phyloP scores from a whole-genome alignment of 2,329 filamentous ascomycete genomes.

The Aspergillus vadensis region DNA sequence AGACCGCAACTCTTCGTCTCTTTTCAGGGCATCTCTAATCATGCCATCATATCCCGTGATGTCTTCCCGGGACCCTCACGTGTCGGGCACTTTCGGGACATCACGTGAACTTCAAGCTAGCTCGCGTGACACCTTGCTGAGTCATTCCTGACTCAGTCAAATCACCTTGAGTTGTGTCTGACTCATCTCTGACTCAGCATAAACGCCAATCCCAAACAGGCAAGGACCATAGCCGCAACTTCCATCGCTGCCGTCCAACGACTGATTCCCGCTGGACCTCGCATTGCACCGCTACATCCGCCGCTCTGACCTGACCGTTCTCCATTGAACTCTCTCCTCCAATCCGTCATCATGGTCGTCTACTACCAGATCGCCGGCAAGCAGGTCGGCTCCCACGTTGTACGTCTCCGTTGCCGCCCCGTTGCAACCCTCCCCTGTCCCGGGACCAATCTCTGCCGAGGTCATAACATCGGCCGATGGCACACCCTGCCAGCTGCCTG shows the following conservation, averaged over 20 bases:
- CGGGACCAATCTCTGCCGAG: slow-evolving; percentile 5
- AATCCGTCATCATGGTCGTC: slow-evolving; percentile 51
- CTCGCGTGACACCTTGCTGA: slow-evolving; percentile 1
- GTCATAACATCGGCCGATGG: neutral
- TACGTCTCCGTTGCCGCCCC: slow-evolving; percentile 38
- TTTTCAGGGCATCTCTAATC: neutral
- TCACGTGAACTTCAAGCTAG: slow-evolving; percentile 22
- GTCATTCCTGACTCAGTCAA: slow-evolving; percentile 12
- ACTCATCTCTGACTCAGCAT: slow-evolving; percentile 3
- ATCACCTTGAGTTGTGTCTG: neutral
- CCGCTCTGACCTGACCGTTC: slow-evolving; percentile 12
- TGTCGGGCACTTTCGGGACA: slow-evolving; percentile 21
- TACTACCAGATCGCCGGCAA: slow-evolving; percentile 55
- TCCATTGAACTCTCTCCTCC: slow-evolving; percentile 19
- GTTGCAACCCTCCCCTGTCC: slow-evolving; percentile 26
- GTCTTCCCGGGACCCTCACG: slow-evolving; percentile 20
- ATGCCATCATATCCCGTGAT: slow-evolving; percentile 9
- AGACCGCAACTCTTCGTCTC: too few relatives aligned
- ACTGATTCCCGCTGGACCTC: slow-evolving; percentile 26
- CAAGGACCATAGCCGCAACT: slow-evolving; percentile 20
- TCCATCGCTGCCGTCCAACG: slow-evolving; percentile 19
- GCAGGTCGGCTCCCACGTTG: slow-evolving; percentile 55
- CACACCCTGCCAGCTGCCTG: slow-evolving; percentile 5
- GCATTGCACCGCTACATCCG: slow-evolving; percentile 32
- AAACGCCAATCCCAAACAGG: slow-evolving; percentile 12